phyloP scores from a whole-genome alignment of 768 basidiomycete genomes.

The Rhodotorula sphaerocarpa region DNA sequence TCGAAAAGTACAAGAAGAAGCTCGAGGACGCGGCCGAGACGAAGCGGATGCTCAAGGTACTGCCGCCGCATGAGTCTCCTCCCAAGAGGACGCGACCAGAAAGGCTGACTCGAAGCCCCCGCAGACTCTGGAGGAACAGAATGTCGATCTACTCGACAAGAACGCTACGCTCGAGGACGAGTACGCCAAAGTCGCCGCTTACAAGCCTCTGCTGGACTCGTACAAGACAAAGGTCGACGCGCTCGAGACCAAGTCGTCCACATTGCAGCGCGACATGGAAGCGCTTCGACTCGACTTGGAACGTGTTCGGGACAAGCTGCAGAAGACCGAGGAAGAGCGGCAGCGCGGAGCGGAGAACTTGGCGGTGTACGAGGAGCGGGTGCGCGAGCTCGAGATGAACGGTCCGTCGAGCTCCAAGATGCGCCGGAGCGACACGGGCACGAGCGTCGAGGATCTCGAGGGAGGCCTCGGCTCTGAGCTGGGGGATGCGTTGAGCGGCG shows the following conservation, averaged over 20 bases:
- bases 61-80: too few species aligned
- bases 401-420: too few species aligned
- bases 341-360: conserved; percentile 72
- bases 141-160: conserved; percentile 80
- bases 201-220: conserved; percentile 82
- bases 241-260: conserved; percentile 63
- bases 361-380: conserved; percentile 77
- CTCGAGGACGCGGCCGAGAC: conserved; percentile 81
- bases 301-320: conserved; percentile 64
- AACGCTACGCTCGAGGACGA: conserved; percentile 89
- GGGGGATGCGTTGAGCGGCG: conserved; percentile 73
- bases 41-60: conserved; percentile 45
- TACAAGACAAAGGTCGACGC: conserved; percentile 80
- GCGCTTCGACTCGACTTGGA: conserved; percentile 67
- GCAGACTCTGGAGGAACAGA: conserved; percentile 69
- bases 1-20: conserved; percentile 99
- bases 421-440: too few species aligned
- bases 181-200: conserved; percentile 71
- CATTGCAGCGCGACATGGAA: conserved; percentile 63
- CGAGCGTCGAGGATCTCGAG: conserved; percentile 67
- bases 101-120: too few species aligned
- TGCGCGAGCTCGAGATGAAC: too few species aligned
- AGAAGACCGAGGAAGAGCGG: conserved; percentile 55
- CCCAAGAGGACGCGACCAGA: too few species aligned
- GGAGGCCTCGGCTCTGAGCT: conserved; percentile 69